Percentiles rank a stretch among this genome's conserved stretches.
Evolutionary conservation across 495 filamentous ascomycete species (phyloP).

Genomic region (Symbiotaphrina buchneri): DNA sequence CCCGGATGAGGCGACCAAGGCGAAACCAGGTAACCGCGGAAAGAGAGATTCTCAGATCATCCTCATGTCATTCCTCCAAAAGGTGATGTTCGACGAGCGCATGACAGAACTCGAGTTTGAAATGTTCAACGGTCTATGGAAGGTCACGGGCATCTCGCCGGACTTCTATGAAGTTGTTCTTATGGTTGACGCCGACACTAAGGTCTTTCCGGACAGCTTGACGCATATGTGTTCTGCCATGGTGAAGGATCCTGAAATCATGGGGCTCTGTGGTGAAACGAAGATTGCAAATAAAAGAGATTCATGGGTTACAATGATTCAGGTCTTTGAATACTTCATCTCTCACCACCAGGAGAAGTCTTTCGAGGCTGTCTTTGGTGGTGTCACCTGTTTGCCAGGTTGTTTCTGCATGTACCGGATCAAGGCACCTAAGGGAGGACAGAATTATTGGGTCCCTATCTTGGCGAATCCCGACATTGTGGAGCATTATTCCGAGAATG

Average conservation of each 20-base stretch:
- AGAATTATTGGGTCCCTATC: conserved; percentile 99
- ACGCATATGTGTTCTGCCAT: conserved; percentile 98
- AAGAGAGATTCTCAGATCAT: conserved; percentile 99
- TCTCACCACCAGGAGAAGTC: conserved; percentile 92
- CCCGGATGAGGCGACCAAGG: conserved; percentile 52
- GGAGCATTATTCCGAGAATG: conserved; percentile 97
- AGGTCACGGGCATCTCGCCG: conserved; percentile 88
- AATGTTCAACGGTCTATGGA: conserved; percentile 99
- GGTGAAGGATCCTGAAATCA: conserved; percentile 98
- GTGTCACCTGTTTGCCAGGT: conserved; percentile 95
- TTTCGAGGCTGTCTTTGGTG: conserved; percentile 96
- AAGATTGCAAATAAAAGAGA: conserved; percentile 97
- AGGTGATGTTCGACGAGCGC: conserved; percentile 99
- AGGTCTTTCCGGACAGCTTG: conserved; percentile 92
- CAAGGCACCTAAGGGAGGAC: conserved; percentile 93
- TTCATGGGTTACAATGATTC: conserved; percentile 93
- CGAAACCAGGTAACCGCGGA: conserved; percentile 89
- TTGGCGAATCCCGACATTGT: conserved; percentile 96
- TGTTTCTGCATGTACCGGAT: conserved; percentile 99
- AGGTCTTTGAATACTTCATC: conserved; percentile 99
- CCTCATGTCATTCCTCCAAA: conserved; percentile 97
- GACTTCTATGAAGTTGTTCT: conserved; percentile 95
- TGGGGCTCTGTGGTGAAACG: conserved; percentile 97
- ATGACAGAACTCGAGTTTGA: conserved; percentile 99
- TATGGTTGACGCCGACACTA: conserved; percentile 98